Conservation (phyloP, 768 basidiomycete species). For the Leucosporidium creatinivorum region DNA sequence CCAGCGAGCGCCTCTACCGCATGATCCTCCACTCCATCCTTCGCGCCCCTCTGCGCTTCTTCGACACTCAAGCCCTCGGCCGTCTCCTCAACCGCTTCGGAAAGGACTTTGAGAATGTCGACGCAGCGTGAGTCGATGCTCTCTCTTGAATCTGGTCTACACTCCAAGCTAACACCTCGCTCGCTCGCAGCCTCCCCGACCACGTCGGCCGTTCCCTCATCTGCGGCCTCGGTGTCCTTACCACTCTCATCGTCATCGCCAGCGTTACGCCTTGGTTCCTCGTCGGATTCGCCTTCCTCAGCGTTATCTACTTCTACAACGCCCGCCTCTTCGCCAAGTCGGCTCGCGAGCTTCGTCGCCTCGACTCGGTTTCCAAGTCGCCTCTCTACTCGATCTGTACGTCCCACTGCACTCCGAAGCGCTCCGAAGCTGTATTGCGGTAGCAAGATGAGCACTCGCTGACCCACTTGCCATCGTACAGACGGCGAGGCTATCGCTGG, state of each 20-base stretch:
- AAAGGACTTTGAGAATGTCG: slow-evolving; percentile 32
- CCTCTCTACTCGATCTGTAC: slow-evolving; percentile 37
- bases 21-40: slow-evolving; percentile 31
- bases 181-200: slow-evolving; percentile 31
- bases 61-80: slow-evolving; percentile 36
- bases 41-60: slow-evolving; percentile 36
- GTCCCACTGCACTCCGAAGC: neutral
- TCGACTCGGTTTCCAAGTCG: slow-evolving; percentile 43
- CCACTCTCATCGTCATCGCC: slow-evolving; percentile 34
- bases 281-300: slow-evolving; percentile 32
- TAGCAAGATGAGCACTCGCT: neutral
- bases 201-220: slow-evolving; percentile 29
- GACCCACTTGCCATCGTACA: neutral
- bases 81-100: slow-evolving; percentile 25
- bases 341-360: slow-evolving; percentile 44
- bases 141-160: neutral
- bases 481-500: slow-evolving; percentile 39
- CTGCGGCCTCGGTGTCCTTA: slow-evolving; percentile 33
- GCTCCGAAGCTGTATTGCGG: no score
- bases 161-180: neutral
- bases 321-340: slow-evolving; percentile 40
- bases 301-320: slow-evolving; percentile 22
- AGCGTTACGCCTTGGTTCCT: slow-evolving; percentile 34
- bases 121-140: slow-evolving; percentile 1
- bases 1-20: slow-evolving; percentile 25